Base-by-base conservation (phyloP, 176 grass and related monocot species). In the Aegilops umbellulata region DNA sequence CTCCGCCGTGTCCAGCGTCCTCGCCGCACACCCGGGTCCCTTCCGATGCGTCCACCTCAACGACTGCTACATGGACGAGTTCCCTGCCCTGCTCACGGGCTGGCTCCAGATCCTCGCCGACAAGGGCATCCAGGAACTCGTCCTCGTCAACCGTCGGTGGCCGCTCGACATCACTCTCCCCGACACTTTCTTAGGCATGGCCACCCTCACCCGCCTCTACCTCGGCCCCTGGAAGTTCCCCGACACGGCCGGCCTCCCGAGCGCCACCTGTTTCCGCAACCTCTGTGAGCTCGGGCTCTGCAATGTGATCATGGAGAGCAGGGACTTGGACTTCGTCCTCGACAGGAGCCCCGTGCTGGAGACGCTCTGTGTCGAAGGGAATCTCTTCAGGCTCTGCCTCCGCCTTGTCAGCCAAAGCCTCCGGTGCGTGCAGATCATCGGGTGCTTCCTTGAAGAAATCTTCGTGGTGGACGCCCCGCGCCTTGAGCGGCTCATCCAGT, bases 261-360 rank as follows among this genome's bases (percentile, higher is more conserved):
- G 70, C 38, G n/a, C 39, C 70, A 46, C 70, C 38, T 42, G 38
- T 7, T 74, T 74, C 23, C n/a, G 36, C 13, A 46, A 74, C 70
- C 70, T 74, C 39, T n/a, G n/a, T 7, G 70, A 74, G 39, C 70
- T 74, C 12, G 69, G 23, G 69, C 69, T 72, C 36, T 72, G 69
- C 69, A 72, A 72, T 2, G 36, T 72, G 11, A 38, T 72, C 20
- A 36, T 42, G 69, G 69, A 72, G 69, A 41, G 69, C 69, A 41
- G 35, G 69, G 69, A 72, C n/a, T 39, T 42, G 70, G 70, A 74
- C 70, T 74, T 74, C 70, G 25, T 74, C 39, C 39, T 46, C 39
- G 70, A 44, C n/a, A 26, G 39, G 70, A 74, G 70, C 70, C 70
- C 70, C 39, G 70, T 74, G 70, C 23, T 74, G 70, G 39, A 74